Percentiles rank a stretch among this genome's conserved stretches.
Conservation (phyloP, 2,329 filamentous ascomycete genomes). For the Xylariaceae sp. region DNA sequence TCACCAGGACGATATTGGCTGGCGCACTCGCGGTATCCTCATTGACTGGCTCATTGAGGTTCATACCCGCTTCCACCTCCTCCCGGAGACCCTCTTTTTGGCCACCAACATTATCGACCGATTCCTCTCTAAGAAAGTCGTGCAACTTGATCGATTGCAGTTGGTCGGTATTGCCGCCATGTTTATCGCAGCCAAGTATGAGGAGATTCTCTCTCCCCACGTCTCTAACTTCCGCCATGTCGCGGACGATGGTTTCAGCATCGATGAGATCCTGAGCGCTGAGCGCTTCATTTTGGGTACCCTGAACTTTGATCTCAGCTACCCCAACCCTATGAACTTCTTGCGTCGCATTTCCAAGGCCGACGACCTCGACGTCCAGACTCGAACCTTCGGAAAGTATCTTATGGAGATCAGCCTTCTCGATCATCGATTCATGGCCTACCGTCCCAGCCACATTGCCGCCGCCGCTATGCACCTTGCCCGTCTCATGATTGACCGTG, state of each 20-base stretch:
- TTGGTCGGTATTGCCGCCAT: constrained; percentile 96
- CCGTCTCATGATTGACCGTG: constrained; percentile 82
- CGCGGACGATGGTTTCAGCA: constrained; percentile 91
- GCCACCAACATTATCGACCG: constrained; percentile 98
- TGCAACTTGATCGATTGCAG: constrained; percentile 92
- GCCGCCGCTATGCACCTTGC: constrained; percentile 94
- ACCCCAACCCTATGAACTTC: constrained; percentile 99
- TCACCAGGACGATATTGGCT: constrained; percentile 89
- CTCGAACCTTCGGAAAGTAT: constrained; percentile 94
- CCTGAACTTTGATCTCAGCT: constrained; percentile 94
- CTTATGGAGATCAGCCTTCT: constrained; percentile 94
- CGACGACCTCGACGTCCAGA: constrained; percentile 98
- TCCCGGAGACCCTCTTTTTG: constrained; percentile 94
- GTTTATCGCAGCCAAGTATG: constrained; percentile 99
- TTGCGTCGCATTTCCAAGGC: constrained; percentile 97
- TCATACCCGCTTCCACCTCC: constrained; percentile 89
- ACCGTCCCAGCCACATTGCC: constrained; percentile 82
- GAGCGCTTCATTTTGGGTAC: constrained; percentile 89
- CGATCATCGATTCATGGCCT: constrained; percentile 88
- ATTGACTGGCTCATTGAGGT: constrained; percentile 99
- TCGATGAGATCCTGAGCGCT: constrained; percentile 93
- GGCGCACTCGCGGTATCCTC: constrained; percentile 97
- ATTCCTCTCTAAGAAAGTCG: constrained; percentile 91
- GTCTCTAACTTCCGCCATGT: constrained; percentile 97
- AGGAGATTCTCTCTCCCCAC: constrained; percentile 94